Evolutionary conservation across 257 asterid species (phyloP), one percentile per base, ranked within the genome.

Genomic region (Ehretia macrophylla): DNA sequence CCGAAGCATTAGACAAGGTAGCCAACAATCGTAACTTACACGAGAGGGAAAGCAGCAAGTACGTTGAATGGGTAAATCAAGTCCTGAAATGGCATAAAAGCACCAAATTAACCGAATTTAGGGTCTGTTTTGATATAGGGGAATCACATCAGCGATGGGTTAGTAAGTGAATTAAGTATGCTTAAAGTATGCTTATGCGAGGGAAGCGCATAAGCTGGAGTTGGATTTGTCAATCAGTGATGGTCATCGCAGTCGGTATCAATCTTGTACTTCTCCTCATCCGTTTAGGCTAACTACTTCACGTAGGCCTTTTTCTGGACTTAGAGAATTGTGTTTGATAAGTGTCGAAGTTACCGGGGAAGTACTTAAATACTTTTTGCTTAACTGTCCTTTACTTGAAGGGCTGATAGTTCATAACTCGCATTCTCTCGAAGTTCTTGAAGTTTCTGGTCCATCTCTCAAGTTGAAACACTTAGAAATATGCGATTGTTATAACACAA

Each of bases 391-490:
- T 0, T 75, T 58, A 35, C 69, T 83, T 37, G 71, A 72, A 11
- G 35, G 17, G 51, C 46, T 83, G 54, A 45, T 71, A 3, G 63
- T 83, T 21, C 79, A 72, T 11, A 72, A 70, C 17, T 75, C 84
- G 0, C 66, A 64, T 42, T 66, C 51, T 20, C 68, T 77, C 65
- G 60, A 40, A 63, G 61, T 68, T 42, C 68, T 77, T 11, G 72
- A 68, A 62, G 67, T 75, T 6, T 66, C 65, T 14, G 83, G 76
- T 45, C 65, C 49, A 5, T 32, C 62, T 37, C 83, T 75, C 55
- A 54, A 11, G 58, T 27, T 80, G 73, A 80, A 65, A 60, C 56
- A 66, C 64, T 63, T 83, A 23, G 83, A 75, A 68, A 68, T 83
- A 40, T 68, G 49, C 10, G 58, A 22, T n/a, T 75, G 78, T 51